These are phyloP conservation scores for Eutypa lata DNA, from an alignment of 2,329 filamentous ascomycete species.

Conservation along the genomic window DNA sequence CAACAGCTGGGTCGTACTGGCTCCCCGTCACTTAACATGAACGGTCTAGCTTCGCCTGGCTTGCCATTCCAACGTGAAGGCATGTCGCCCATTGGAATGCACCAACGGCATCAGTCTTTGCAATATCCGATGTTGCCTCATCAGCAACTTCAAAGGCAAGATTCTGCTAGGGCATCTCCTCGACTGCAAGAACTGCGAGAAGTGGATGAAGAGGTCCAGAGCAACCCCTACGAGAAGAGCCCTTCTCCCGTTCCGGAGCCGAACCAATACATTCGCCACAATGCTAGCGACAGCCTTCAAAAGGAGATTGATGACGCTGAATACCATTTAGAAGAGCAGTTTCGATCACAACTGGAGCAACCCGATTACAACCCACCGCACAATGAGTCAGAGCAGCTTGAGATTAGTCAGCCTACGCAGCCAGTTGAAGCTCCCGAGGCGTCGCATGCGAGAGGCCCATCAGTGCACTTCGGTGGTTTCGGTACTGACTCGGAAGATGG, in stretches of 20 bases:
- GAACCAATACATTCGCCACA: slow-evolving; percentile 52
- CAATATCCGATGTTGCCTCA: slow-evolving; percentile 56
- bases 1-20: slow-evolving; percentile 53
- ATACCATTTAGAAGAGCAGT: slow-evolving; percentile 77
- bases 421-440: slow-evolving; percentile 17
- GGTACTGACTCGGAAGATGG: slow-evolving; percentile 51
- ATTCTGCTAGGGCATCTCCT: slow-evolving; percentile 54
- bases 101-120: slow-evolving; percentile 58
- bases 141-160: slow-evolving; percentile 54
- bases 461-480: slow-evolving; percentile 50
- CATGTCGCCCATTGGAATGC: slow-evolving; percentile 41
- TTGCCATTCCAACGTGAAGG: slow-evolving; percentile 60
- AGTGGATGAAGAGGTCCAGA: slow-evolving; percentile 61
- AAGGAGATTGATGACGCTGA: slow-evolving; percentile 83
- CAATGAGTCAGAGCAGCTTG: slow-evolving; percentile 36
- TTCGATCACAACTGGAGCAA: slow-evolving; percentile 75
- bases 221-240: slow-evolving; percentile 41
- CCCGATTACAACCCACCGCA: slow-evolving; percentile 68
- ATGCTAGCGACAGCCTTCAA: slow-evolving; percentile 74
- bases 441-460: slow-evolving; percentile 40
- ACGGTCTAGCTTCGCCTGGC: slow-evolving; percentile 59
- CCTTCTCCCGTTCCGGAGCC: slow-evolving; percentile 55
- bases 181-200: slow-evolving; percentile 71
- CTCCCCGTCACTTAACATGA: slow-evolving; percentile 62
- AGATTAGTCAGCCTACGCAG: slow-evolving; percentile 19